Evolutionary conservation across 306 rosid species (phyloP), one percentile per base, ranked within the genome.

Genomic region (Rosa chinensis): DNA sequence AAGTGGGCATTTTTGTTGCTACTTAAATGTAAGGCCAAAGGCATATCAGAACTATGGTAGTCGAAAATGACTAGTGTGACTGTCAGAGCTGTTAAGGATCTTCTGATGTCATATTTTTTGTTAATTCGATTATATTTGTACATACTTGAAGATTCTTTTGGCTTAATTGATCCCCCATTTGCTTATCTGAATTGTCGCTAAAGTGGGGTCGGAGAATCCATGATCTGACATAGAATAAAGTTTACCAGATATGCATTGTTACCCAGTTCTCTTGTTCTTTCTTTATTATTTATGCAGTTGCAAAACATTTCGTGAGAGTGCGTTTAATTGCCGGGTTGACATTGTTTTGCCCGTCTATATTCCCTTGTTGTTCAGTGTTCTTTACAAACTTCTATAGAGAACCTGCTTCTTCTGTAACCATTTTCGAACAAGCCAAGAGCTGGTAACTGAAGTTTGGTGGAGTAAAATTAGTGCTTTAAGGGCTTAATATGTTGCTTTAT

Each of bases 331-430:
- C 74, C 89, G 88, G 0, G 99, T 95, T 72, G 99, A 93, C 32
- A 91, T 95, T 2, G 86, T 90, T 80, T 79, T 79, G 21, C 88
- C 97, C 0, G 78, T 80, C 23, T 93, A 91, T 84, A 95, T 91
- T 73, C 99, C 99, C 39, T 69, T 93, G 89, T 82, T 93, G 77
- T 89, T 93, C 87, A 76, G 66, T 59, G 66, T 66, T 75, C 95
- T 95, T 62, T 66, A 86, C 85, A 84, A 50, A 64, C 73, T 90
- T 80, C 82, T 92, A 20, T 86, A 82, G 58, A 78, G 76, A 56
- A 88, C 91, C 44, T 95, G 99, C 84, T 82, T 91, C 82, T 78
- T 42, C 66, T 92, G 99, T 86, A 79, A 79, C 78, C 88, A 72
- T 69, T 95, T 92, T 74, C 83, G 44, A 75, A 84, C 90, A 50